Evolutionary conservation across 83 land plant species (phyloP).

Genomic region (Diphasiastrum complanatum): DNA sequence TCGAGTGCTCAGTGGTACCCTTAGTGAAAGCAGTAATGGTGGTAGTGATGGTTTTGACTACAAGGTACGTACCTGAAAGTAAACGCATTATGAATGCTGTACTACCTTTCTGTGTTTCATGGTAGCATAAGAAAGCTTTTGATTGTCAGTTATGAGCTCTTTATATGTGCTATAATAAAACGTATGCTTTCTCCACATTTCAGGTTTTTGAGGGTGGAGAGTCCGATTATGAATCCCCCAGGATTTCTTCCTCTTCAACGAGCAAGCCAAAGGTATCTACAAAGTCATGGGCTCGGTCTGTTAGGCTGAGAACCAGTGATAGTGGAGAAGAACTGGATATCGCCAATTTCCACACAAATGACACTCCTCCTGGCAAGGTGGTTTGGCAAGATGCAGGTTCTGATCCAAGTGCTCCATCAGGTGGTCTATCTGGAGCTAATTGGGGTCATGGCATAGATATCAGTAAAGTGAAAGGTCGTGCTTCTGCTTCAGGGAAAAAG

Average conservation of each 20-base stretch:
- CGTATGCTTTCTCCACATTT: conserved; percentile 9
- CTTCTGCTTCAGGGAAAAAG: conserved; percentile 41
- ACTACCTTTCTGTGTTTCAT: neutral
- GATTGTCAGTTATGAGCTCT: conserved; percentile 1
- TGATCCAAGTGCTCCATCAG: conserved; percentile 12
- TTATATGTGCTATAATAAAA: neutral
- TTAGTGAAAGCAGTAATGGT: conserved; percentile 92
- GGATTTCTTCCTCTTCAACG: conserved; percentile 16
- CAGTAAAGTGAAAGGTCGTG: conserved; percentile 31
- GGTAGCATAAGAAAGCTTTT: neutral
- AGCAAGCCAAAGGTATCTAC: conserved; percentile 13
- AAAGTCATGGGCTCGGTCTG: conserved; percentile 16
- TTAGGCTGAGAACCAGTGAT: conserved; percentile 18
- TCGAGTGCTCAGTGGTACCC: conserved; percentile 60
- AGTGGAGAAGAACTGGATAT: conserved; percentile 23
- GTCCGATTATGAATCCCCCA: conserved; percentile 55
- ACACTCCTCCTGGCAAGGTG: conserved; percentile 10
- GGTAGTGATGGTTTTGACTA: conserved; percentile 90
- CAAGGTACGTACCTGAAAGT: conserved; percentile 60
- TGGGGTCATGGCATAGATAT: conserved; percentile 30
- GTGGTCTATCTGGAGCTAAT: conserved; percentile 18
- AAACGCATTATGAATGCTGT: neutral
- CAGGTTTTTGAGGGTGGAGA: conserved; percentile 76
- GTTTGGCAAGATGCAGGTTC: too few species aligned
- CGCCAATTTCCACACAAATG: conserved; percentile 14